phyloP scores from a whole-genome alignment of 192 early-diverging fungal genomes.

The Backusella sp. region DNA sequence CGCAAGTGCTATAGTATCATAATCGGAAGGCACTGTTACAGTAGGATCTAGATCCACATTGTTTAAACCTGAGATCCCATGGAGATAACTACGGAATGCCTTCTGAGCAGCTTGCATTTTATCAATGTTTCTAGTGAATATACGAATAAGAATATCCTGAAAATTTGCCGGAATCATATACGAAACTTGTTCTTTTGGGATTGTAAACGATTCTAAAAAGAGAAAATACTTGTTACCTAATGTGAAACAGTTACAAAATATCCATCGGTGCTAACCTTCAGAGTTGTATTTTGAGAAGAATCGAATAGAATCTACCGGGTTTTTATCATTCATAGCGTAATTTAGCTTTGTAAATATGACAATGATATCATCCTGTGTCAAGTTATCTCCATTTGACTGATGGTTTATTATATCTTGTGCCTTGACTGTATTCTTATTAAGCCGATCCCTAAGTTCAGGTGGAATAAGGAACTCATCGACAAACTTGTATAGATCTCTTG shows the following conservation, averaged over 20 bases:
- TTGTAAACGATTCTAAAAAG: slow-evolving; percentile 52
- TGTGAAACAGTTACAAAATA: not conserved
- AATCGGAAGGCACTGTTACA: slow-evolving; percentile 21
- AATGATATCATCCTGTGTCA: slow-evolving; percentile 72
- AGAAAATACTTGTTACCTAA: not conserved
- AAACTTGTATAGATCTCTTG: slow-evolving; percentile 84
- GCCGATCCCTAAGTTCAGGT: slow-evolving; percentile 34
- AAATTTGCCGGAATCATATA: slow-evolving; percentile 65
- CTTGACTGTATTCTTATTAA: slow-evolving; percentile 43
- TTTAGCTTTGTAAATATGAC: slow-evolving; percentile 70
- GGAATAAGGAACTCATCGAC: slow-evolving; percentile 76
- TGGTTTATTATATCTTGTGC: slow-evolving; percentile 59
- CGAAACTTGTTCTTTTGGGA: slow-evolving; percentile 71
- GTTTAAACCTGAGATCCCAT: not conserved
- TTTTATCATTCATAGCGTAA: slow-evolving; percentile 83
- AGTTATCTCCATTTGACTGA: slow-evolving; percentile 56
- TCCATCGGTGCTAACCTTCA: slow-evolving; percentile 20
- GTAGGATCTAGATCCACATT: slow-evolving; percentile 18
- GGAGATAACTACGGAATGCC: slow-evolving; percentile 30
- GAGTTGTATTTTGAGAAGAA: slow-evolving; percentile 76
- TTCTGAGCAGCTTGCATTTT: slow-evolving; percentile 49
- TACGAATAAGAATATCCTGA: slow-evolving; percentile 66
- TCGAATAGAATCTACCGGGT: slow-evolving; percentile 81
- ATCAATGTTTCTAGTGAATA: slow-evolving; percentile 58
- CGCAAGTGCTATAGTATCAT: slow-evolving; percentile 4